Conservation (phyloP, 345 rosid genomes). For the Acer campestre region DNA sequence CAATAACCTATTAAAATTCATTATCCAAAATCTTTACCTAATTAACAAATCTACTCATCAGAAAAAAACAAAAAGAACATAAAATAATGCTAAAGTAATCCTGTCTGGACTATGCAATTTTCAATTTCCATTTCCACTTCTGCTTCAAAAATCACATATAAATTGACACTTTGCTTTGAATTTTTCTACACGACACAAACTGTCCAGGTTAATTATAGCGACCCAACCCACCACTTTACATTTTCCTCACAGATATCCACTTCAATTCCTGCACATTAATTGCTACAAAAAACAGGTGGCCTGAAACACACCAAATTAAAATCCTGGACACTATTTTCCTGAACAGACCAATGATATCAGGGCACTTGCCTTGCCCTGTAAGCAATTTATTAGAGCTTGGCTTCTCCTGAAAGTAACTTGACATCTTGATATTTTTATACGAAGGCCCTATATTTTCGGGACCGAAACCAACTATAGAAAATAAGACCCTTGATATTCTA, state of each 20-base stretch:
- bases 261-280: background rate
- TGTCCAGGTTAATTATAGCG: background rate
- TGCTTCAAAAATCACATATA: background rate
- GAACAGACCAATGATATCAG: background rate
- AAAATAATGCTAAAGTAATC: background rate
- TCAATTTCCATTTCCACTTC: background rate
- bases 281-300: slow-evolving; percentile 1
- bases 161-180: background rate
- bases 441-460: no score
- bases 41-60: no score
- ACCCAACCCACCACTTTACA: background rate
- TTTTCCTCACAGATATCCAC: background rate
- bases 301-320: background rate
- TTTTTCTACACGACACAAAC: background rate
- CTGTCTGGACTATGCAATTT: background rate
- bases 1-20: background rate
- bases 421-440: background rate
- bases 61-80: background rate
- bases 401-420: background rate
- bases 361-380: background rate
- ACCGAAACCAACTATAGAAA: no score
- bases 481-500: no score
- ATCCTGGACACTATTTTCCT: background rate
- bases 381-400: background rate
- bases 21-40: no score